Evolutionary conservation across 257 asterid species (phyloP).

Genomic region (Jacaranda copaia): DNA sequence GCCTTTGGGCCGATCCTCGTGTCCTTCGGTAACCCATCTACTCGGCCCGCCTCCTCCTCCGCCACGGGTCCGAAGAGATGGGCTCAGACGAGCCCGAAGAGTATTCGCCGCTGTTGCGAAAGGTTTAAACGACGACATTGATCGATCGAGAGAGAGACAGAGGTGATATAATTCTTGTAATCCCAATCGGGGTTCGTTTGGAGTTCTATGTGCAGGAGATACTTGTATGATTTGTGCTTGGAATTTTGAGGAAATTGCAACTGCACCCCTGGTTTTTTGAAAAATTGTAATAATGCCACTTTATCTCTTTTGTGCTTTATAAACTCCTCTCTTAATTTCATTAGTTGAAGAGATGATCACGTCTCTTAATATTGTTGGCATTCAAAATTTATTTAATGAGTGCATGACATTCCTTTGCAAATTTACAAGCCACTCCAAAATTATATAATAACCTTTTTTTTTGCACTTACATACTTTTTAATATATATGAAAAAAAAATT

Average conservation of each 20-base stretch:
- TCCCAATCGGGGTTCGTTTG: not conserved
- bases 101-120: slow-evolving; percentile 65
- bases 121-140: slow-evolving; percentile 66
- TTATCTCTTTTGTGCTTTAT: too few relatives aligned
- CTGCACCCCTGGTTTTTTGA: not conserved
- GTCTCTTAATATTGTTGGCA: too few relatives aligned
- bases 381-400: too few relatives aligned
- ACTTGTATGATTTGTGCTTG: not conserved
- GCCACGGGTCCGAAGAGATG: slow-evolving; percentile 65
- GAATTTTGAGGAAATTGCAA: not conserved
- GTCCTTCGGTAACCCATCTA: slow-evolving; percentile 65
- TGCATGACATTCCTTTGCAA: too few relatives aligned
- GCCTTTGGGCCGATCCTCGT: slow-evolving; percentile 83
- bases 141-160: slow-evolving; percentile 6
- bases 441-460: too few relatives aligned
- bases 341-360: too few relatives aligned
- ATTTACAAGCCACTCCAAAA: too few relatives aligned
- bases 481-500: too few relatives aligned
- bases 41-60: slow-evolving; percentile 66
- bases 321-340: too few relatives aligned
- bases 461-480: too few relatives aligned
- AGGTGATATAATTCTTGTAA: not conserved
- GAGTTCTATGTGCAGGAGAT: not conserved
- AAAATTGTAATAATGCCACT: too few relatives aligned
- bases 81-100: slow-evolving; percentile 59